These are phyloP conservation scores for Fistulinella prunicolor DNA, from an alignment of 768 basidiomycete genomes.

Conservation along the genomic window DNA sequence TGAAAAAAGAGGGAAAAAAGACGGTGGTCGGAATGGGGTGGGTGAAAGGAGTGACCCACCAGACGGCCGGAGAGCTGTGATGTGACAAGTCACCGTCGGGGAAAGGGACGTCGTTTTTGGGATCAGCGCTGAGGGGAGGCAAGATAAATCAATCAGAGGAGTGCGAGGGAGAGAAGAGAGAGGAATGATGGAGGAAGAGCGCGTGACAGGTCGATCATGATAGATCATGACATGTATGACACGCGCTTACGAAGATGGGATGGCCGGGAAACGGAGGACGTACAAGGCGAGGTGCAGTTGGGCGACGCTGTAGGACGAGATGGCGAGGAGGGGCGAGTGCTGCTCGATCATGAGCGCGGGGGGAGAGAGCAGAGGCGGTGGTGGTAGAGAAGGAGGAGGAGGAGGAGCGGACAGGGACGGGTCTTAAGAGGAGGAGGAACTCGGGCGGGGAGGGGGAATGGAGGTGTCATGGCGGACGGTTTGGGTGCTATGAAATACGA, in stretches of 20 bases:
- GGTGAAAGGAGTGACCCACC: conserved; percentile 36
- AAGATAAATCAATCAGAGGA: conserved; percentile 13
- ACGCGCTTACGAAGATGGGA: conserved; percentile 19
- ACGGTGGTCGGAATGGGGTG: conserved; percentile 15
- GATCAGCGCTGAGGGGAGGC: conserved; percentile 33
- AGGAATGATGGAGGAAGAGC: conserved; percentile 9
- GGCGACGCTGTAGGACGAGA: conserved; percentile 59
- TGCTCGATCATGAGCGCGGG: conserved; percentile 56
- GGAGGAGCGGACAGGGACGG: conserved; percentile 4
- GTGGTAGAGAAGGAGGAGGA: background rate
- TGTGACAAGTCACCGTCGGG: conserved; percentile 44
- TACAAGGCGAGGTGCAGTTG: conserved; percentile 63
- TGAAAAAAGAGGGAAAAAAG: conserved; percentile 10
- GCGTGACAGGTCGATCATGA: conserved; percentile 28
- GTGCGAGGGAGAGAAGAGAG: background rate
- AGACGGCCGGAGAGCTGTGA: conserved; percentile 43
- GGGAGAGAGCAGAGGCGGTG: no score
- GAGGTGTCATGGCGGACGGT: background rate
- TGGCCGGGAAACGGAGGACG: conserved; percentile 27
- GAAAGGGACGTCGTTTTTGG: conserved; percentile 41
- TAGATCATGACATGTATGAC: conserved; percentile 32
- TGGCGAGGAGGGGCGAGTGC: conserved; percentile 36
- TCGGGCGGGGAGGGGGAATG: conserved; percentile 6
- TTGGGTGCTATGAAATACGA: conserved; percentile 29
- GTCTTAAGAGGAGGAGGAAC: conserved; percentile 20